Base-by-base conservation (phyloP, 2,329 filamentous ascomycete species). In the Annulohypoxylon truncatum region DNA sequence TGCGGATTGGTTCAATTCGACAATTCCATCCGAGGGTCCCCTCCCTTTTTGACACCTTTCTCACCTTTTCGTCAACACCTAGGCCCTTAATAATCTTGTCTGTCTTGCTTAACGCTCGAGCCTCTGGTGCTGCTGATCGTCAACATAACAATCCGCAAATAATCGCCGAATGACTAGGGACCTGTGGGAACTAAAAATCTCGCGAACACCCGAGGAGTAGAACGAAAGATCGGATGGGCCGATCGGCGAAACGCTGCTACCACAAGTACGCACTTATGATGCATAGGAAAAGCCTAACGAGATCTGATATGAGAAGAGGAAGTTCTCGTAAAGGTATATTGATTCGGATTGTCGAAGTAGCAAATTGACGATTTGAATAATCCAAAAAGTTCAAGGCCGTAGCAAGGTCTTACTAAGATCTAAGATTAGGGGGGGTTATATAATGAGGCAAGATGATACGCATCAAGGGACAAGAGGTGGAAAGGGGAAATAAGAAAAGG, bases 81-180 rank as follows among this genome's bases (percentile, higher is more conserved):
- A 15, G 46, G 46, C 7, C 35, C n/a, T 38, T 18, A 15, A 38
- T n/a, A 38, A 38, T 38, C 35, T 38, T 18, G 35, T 38, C 35
- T 29, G 33, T 56, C 26, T 56, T 38, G n/a, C 40, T 10, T 26
- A 56, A 44, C 61, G 65, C 64, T 70, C 65, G 52, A 68, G 67
- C 65, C 67, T 60, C 61, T 35, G 26, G 13, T 48, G 40, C 28
- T 63, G 58, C 44, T 52, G 61, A 67, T 67, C 61, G 26, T 33
- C 33, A 47, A 56, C 20, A 46, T 62, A 62, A 28, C 54, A 47
- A 46, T 18, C 40, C 60, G 54, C 55, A 60, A 60, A 67, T 69
- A 66, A 69, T 65, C 22, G 47, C 67, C 67, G 64, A 62, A 52
- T 26, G 33, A 59, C 60, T 33, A 51, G 48, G 53, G 15, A 61